Percentiles rank a stretch among this genome's conserved stretches.
Conservation (phyloP, 2,329 filamentous ascomycete genomes). For the Lachnellula occidentalis region DNA sequence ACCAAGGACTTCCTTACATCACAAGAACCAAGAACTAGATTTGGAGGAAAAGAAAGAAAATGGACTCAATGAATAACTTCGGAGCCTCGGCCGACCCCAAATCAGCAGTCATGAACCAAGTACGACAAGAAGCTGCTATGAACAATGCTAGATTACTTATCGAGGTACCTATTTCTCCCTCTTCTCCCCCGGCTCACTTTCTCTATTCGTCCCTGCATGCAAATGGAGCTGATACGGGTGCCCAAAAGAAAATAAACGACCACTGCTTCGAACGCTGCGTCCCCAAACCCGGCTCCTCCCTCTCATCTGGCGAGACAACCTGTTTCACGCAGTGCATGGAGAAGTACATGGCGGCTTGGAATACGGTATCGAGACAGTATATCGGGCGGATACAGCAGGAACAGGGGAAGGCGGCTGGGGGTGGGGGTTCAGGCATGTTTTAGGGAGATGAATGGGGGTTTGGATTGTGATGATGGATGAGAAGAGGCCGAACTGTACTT, state of each 20-base stretch:
- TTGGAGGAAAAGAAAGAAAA: background rate
- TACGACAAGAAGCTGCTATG: constrained; percentile 53
- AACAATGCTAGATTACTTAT: constrained; percentile 66
- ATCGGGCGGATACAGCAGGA: constrained; percentile 39
- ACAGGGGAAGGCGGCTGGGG: constrained; percentile 17
- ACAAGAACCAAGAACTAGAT: too few species aligned
- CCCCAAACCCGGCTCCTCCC: constrained; percentile 59
- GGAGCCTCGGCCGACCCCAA: constrained; percentile 25
- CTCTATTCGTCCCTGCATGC: too few species aligned
- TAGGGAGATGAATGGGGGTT: constrained; percentile 6
- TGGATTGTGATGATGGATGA: too few species aligned
- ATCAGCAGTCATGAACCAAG: constrained; percentile 45
- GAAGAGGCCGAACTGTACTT: background rate
- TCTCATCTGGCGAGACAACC: constrained; percentile 58
- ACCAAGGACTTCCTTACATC: background rate
- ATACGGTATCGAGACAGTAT: constrained; percentile 64
- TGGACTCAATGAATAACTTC: constrained; percentile 8
- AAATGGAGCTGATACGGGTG: constrained; percentile 36
- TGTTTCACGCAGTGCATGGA: constrained; percentile 77
- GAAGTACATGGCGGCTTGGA: constrained; percentile 80
- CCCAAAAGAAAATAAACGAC: constrained; percentile 68
- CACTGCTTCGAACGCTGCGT: constrained; percentile 78
- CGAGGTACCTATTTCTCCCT: constrained; percentile 44
- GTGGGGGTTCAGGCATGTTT: constrained; percentile 19
- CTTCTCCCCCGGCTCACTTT: background rate